phyloP scores from a whole-genome alignment of 2,329 filamentous ascomycete species.

The Apiospora phragmitis region DNA sequence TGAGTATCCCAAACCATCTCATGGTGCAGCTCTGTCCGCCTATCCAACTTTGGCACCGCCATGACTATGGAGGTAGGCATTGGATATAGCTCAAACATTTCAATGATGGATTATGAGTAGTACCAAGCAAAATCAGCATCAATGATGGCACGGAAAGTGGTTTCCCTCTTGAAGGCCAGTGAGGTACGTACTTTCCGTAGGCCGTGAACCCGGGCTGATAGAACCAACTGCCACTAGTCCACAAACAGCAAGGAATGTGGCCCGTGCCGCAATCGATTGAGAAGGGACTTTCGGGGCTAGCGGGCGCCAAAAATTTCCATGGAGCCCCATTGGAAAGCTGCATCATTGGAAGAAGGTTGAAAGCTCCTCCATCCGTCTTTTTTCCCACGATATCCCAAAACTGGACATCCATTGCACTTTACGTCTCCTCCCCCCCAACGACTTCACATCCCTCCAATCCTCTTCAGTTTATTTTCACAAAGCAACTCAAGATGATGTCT shows the following conservation, averaged over 20 bases:
- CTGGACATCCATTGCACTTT: not conserved
- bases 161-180: not conserved
- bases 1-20: too few species aligned
- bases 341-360: not conserved
- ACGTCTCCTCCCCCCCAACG: not conserved
- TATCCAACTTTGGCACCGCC: too few species aligned
- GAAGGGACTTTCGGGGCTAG: not conserved
- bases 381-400: not conserved
- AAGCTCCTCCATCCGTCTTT: not conserved
- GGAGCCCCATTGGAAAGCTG: not conserved
- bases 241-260: not conserved
- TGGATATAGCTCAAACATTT: too few species aligned
- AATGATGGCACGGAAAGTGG: not conserved
- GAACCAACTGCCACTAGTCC: not conserved
- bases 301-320: not conserved
- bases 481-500: constrained; percentile 63
- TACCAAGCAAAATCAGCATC: not conserved
- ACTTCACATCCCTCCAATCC: not conserved
- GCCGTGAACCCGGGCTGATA: not conserved
- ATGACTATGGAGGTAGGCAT: too few species aligned
- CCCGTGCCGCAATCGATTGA: not conserved
- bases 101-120: too few species aligned
- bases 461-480: not conserved
- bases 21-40: too few species aligned
- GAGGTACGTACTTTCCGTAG: not conserved